A percentile compares a stretch with the other conserved stretches of the same genome.
These are phyloP conservation scores for Colletotrichum chrysophilum DNA, from an alignment of 2,329 filamentous ascomycete genomes.

Conservation along the genomic window DNA sequence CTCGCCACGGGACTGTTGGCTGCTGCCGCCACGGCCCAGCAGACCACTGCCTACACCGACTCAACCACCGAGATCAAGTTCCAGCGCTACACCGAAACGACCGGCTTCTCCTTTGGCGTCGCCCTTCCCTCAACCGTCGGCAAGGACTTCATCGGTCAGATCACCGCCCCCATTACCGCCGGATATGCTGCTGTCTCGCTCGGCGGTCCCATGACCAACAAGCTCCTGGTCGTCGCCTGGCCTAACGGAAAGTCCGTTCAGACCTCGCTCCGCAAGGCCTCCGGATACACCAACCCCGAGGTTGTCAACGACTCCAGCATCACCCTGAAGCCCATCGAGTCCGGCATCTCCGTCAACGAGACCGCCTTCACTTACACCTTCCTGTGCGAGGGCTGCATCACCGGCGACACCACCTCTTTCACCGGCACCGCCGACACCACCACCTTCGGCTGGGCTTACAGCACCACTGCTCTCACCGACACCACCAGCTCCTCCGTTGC, in stretches of 20 bases:
- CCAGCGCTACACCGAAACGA: slow-evolving; percentile 12
- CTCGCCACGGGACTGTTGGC: slow-evolving; percentile 10
- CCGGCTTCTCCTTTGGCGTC: slow-evolving; percentile 12
- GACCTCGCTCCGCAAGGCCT: slow-evolving; percentile 25
- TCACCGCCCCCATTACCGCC: slow-evolving; percentile 11
- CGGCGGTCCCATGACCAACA: slow-evolving; percentile 46
- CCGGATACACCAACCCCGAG: slow-evolving; percentile 44
- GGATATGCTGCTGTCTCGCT: slow-evolving; percentile 31
- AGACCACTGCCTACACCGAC: slow-evolving; percentile 12
- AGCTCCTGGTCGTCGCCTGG: slow-evolving; percentile 50
- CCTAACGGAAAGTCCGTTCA: slow-evolving; percentile 42
- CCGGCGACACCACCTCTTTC: slow-evolving; percentile 30
- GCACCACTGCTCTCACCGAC: slow-evolving; percentile 21
- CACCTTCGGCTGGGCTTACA: slow-evolving; percentile 21
- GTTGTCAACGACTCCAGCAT: slow-evolving; percentile 40
- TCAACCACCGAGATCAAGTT: slow-evolving; percentile 11
- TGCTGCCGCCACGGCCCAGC: slow-evolving; percentile 15
- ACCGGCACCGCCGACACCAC: slow-evolving; percentile 4
- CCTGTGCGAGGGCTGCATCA: slow-evolving; percentile 47
- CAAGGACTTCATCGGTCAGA: slow-evolving; percentile 22
- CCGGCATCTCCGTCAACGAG: slow-evolving; percentile 50
- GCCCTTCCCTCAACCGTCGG: slow-evolving; percentile 13
- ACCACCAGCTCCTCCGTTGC: slow-evolving; percentile 18
- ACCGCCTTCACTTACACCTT: slow-evolving; percentile 56
- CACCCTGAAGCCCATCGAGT: slow-evolving; percentile 45